Conservation (phyloP, 1,284 basidiomycete species). For the Butyriboletus pseudospeciosus region DNA sequence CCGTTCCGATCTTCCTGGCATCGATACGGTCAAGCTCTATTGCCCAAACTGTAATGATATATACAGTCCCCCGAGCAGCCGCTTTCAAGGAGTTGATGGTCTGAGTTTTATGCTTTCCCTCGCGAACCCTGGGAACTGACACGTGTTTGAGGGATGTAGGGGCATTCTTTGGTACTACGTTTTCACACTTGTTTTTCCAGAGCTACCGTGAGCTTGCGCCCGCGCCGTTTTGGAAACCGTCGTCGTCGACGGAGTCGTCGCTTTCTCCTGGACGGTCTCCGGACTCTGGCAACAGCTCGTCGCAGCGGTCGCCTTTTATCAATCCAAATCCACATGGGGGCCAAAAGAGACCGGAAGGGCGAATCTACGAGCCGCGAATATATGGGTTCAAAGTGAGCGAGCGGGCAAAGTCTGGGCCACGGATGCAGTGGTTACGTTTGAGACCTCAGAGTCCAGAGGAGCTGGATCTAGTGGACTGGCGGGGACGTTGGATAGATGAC, state of each 20-base stretch:
- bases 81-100: slow-evolving; percentile 97
- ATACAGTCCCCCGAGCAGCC: slow-evolving; percentile 91
- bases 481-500: slow-evolving; percentile 80
- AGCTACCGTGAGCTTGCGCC: slow-evolving; percentile 90
- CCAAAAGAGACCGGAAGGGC: slow-evolving; percentile 79
- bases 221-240: slow-evolving; percentile 77
- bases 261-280: slow-evolving; percentile 48
- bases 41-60: slow-evolving; percentile 99
- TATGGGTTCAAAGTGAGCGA: slow-evolving; percentile 90
- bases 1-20: slow-evolving; percentile 92
- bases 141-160: slow-evolving; percentile 47
- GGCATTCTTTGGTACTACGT: slow-evolving; percentile 99
- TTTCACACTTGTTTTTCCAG: slow-evolving; percentile 96
- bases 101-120: slow-evolving; percentile 28
- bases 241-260: slow-evolving; percentile 47
- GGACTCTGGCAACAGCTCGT: slow-evolving; percentile 46
- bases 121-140: slow-evolving; percentile 11
- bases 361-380: slow-evolving; percentile 89
- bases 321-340: slow-evolving; percentile 85
- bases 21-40: slow-evolving; percentile 97
- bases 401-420: slow-evolving; percentile 82
- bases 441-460: slow-evolving; percentile 78
- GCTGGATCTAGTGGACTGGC: slow-evolving; percentile 82
- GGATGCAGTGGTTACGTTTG: slow-evolving; percentile 94
- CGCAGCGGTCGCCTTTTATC: slow-evolving; percentile 54